Percentiles rank a stretch among this genome's conserved stretches.
Conservation (phyloP, 352 stramenopile genomes). For the Hyaloperonospora brassicae region DNA sequence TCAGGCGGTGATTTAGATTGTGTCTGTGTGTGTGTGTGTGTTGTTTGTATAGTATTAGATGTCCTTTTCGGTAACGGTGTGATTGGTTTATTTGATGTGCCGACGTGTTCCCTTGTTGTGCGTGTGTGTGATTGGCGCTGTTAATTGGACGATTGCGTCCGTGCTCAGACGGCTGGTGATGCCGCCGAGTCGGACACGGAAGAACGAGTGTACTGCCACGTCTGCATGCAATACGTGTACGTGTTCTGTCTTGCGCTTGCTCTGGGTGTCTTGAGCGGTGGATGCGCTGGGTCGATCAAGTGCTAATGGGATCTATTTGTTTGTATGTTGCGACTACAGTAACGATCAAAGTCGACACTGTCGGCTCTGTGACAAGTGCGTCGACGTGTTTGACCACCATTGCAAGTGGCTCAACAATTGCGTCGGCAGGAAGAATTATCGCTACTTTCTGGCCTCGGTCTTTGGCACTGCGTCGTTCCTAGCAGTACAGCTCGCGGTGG, state of each 20-base stretch:
- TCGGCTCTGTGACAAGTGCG: constrained; percentile 94
- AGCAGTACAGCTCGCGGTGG: constrained; percentile 60
- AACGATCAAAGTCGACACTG: constrained; percentile 88
- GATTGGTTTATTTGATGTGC: neutral
- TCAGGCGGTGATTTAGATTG: neutral
- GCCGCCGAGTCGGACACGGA: constrained; percentile 21
- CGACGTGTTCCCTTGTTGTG: constrained; percentile 4
- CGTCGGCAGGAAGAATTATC: constrained; percentile 86
- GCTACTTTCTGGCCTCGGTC: constrained; percentile 71
- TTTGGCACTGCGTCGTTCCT: constrained; percentile 55
- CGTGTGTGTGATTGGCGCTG: neutral
- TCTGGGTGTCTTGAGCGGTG: neutral
- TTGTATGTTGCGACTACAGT: constrained; percentile 19
- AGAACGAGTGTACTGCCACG: constrained; percentile 81
- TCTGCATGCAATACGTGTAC: constrained; percentile 85
- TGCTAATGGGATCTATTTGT: constrained; percentile 2
- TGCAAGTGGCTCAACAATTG: constrained; percentile 97
- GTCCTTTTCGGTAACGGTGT: too few species aligned
- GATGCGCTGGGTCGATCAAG: neutral
- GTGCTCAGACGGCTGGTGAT: constrained; percentile 23
- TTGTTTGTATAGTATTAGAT: too few species aligned
- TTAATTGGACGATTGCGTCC: too few species aligned
- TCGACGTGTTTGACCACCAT: constrained; percentile 94
- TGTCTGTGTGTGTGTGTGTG: too few species aligned
- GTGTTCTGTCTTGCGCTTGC: constrained; percentile 10